Evolutionary conservation across 805 yeast species (phyloP), one percentile per base, ranked within the genome.

Genomic region (Priceomyces fermenticarens): DNA sequence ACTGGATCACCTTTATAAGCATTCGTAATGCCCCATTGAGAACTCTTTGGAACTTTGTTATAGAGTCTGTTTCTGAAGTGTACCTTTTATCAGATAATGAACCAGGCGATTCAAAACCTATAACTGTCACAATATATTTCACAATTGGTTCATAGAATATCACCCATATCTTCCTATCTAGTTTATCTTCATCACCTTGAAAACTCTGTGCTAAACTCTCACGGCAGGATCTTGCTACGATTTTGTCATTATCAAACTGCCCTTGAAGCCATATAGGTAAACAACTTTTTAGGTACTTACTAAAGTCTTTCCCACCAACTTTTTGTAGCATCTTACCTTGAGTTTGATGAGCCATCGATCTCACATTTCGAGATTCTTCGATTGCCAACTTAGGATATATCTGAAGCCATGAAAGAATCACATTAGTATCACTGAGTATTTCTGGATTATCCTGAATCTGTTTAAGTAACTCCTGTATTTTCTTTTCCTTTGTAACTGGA

Each of bases 401-500:
- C 58, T 88, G 96, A 35, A 87, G 72, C 95, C 88, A 87, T 29
- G 81, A 75, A 38, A 70, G 72, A n/a, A 75, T 59, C 13, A 75
- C 73, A 17, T 77, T 51, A 39, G 81, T 85, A 46, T 83, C 82
- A 2, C 58, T 51, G 6, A 42, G 30, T 4, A 46, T 28, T 1
- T 47, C 44, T 3, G 51, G 44, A 26, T 57, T 43, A 2, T 77
- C 46, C 14, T 13, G 17, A 2, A 70, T 51, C 25, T 84, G 55
- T 6, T 45, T 45, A 26, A 55, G 42, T 34, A 69, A 53, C 32
- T 85, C 95, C 4, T 49, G 56, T 17, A 88, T 65, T 1, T 93
- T 88, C 55, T 83, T 86, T 51, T 88, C 96, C 54, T 82, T 85
- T 0, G 98, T 91, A n/a, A 80, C 81, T 5, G 83, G 75, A 53